Evolutionary conservation across 176 grass and related monocot species (phyloP).

Genomic region (Stipa capillata): DNA sequence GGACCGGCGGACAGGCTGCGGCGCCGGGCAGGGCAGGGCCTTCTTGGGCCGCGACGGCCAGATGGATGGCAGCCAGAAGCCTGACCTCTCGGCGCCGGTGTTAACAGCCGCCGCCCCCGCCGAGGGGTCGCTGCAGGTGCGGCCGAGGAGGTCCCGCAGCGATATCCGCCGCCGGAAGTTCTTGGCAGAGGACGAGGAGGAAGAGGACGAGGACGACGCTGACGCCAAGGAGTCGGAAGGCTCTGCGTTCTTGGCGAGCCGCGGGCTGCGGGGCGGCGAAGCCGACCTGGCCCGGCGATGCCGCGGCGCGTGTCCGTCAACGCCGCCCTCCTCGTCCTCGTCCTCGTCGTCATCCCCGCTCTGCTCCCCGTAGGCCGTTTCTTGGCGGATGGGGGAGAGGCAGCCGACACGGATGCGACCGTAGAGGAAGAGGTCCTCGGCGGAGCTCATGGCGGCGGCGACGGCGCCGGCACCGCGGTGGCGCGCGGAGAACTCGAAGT

Average conservation of each 20-base stretch:
- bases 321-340: neutral
- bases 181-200: slow-evolving; percentile 3
- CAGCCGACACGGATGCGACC: slow-evolving; percentile 43
- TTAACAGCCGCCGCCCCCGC: slow-evolving; percentile 16
- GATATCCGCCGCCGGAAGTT: slow-evolving; percentile 13
- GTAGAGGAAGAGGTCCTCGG: slow-evolving; percentile 35
- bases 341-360: neutral
- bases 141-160: slow-evolving; percentile 36
- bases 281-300: slow-evolving; percentile 29
- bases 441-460: slow-evolving; percentile 12
- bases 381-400: slow-evolving; percentile 24
- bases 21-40: neutral
- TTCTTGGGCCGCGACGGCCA: slow-evolving; percentile 34
- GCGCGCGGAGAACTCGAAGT: slow-evolving; percentile 41
- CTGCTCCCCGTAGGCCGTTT: neutral
- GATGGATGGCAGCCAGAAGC: slow-evolving; percentile 33
- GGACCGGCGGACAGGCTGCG: slow-evolving; percentile 21
- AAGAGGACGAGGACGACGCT: neutral
- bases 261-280: slow-evolving; percentile 31
- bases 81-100: slow-evolving; percentile 3
- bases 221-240: neutral
- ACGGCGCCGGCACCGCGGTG: neutral
- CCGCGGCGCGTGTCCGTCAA: neutral
- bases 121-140: slow-evolving; percentile 3
- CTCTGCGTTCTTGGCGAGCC: neutral